Evolutionary conservation across 306 rosid species (phyloP).

Genomic region (Prunus kanzakura): DNA sequence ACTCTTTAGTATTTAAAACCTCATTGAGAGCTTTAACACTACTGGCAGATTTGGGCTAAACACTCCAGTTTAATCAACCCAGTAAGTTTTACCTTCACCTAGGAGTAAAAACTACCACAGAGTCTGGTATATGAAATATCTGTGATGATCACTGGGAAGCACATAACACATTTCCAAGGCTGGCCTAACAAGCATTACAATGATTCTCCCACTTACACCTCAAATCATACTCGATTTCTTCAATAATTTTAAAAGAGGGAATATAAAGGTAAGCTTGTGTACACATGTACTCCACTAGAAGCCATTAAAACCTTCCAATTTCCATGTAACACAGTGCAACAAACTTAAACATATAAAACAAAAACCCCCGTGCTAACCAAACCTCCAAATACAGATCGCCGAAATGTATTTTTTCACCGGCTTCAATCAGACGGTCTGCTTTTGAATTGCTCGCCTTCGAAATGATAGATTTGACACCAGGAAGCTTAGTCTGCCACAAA

Average conservation of each 20-base stretch:
- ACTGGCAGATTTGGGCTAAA: background rate
- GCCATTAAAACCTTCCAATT: background rate
- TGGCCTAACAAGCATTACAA: background rate
- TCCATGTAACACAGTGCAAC: background rate
- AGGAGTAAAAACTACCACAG: background rate
- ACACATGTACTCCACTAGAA: background rate
- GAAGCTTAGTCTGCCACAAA: conserved; percentile 54
- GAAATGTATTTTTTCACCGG: conserved; percentile 55
- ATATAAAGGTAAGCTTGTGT: background rate
- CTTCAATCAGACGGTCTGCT: conserved; percentile 62
- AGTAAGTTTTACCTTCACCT: background rate
- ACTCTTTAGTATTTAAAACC: background rate
- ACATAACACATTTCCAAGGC: background rate
- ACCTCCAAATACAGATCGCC: conserved; percentile 91
- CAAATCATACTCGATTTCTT: no score
- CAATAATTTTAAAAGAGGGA: background rate
- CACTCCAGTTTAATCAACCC: background rate
- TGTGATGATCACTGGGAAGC: background rate
- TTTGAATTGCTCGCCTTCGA: conserved; percentile 80
- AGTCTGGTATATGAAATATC: background rate
- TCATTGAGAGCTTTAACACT: background rate
- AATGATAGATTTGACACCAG: conserved; percentile 73
- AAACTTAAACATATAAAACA: background rate
- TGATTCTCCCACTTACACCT: background rate
- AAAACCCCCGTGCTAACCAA: conserved; percentile 11